These are phyloP conservation scores for Herpetomonas tarakana DNA, from an alignment of 208 protist genomes.

Conservation along the genomic window DNA sequence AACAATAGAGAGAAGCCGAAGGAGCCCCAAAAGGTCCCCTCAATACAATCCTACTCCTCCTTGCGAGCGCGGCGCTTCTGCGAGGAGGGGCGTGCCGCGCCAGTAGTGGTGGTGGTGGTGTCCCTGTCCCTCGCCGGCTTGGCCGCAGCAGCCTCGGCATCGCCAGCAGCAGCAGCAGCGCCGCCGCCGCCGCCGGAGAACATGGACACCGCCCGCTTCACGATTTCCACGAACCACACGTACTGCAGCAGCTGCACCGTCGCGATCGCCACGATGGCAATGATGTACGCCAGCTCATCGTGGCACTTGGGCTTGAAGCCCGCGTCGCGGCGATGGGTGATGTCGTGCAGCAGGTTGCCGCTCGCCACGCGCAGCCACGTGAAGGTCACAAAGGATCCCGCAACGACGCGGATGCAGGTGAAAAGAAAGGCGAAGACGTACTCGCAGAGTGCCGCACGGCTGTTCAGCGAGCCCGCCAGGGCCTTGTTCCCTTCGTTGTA, in stretches of 20 bases:
- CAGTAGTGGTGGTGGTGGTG: background rate
- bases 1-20: no score
- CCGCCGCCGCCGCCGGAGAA: slow-evolving; percentile 3
- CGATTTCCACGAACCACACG: slow-evolving; percentile 72
- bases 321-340: slow-evolving; percentile 16
- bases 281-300: slow-evolving; percentile 43
- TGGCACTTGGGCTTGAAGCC: slow-evolving; percentile 27
- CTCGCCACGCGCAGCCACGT: slow-evolving; percentile 38
- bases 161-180: background rate
- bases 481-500: slow-evolving; percentile 14
- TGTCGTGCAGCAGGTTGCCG: slow-evolving; percentile 23
- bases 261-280: slow-evolving; percentile 45
- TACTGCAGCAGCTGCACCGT: slow-evolving; percentile 76
- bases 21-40: no score
- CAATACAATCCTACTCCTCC: background rate
- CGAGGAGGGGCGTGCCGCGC: background rate
- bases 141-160: slow-evolving; percentile 13
- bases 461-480: slow-evolving; percentile 5
- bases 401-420: slow-evolving; percentile 62
- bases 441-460: slow-evolving; percentile 29
- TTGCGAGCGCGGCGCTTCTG: background rate
- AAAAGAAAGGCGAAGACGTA: slow-evolving; percentile 66
- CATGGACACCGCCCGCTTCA: slow-evolving; percentile 33
- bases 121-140: slow-evolving; percentile 6
- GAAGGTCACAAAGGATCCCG: slow-evolving; percentile 48